phyloP scores from a whole-genome alignment of 257 asterid genomes.

The Penstemon newberryi region DNA sequence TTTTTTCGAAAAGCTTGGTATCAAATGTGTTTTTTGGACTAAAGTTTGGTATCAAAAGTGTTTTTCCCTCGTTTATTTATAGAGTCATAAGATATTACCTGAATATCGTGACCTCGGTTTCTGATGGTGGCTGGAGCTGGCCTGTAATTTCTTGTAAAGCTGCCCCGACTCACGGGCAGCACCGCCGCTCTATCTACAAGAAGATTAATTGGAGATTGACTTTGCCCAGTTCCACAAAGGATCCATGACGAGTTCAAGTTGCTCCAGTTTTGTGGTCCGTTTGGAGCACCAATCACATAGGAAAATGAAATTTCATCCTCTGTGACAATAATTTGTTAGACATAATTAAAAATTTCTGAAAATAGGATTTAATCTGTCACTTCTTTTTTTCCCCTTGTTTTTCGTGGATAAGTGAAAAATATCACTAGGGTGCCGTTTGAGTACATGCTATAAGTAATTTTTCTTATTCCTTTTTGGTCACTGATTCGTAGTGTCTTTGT shows the following conservation, averaged over 20 bases:
- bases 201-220: constrained; percentile 63
- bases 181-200: constrained; percentile 1
- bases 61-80: no score
- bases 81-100: constrained; percentile 36
- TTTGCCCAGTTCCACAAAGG: constrained; percentile 42
- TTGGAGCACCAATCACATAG: constrained; percentile 32
- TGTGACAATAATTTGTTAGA: neutral
- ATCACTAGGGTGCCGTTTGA: no score
- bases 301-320: constrained; percentile 37
- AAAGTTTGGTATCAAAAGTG: no score
- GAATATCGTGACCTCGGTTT: constrained; percentile 50
- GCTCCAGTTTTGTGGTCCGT: constrained; percentile 64
- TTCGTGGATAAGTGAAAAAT: neutral
- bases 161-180: constrained; percentile 14
- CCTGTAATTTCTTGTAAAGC: constrained; percentile 31
- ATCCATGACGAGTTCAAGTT: constrained; percentile 37
- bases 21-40: no score
- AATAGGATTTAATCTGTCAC: neutral
- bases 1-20: no score
- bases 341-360: no score
- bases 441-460: no score
- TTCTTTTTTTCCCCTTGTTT: neutral
- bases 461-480: no score
- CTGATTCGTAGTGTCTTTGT: no score
- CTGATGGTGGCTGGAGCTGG: constrained; percentile 39